These are phyloP conservation scores for Verticillium albo-atrum DNA, from an alignment of 2,329 filamentous ascomycete species.

Conservation along the genomic window DNA sequence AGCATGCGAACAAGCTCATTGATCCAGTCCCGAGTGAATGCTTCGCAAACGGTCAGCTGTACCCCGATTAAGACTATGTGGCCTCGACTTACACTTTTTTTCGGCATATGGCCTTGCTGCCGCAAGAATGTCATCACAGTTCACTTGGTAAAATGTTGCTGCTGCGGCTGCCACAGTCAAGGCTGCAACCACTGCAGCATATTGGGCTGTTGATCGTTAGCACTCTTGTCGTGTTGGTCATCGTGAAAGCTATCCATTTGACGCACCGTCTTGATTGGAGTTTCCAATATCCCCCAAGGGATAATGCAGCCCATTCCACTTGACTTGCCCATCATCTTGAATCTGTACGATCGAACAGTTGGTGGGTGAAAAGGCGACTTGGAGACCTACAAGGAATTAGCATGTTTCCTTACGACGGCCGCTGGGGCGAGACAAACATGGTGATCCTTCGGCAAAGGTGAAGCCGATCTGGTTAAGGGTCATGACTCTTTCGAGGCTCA, in stretches of 20 bases:
- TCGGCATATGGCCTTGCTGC: slow-evolving; percentile 51
- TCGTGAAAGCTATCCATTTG: background rate
- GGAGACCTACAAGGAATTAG: slow-evolving; percentile 37
- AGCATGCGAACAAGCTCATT: slow-evolving; percentile 65
- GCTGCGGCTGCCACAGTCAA: slow-evolving; percentile 50
- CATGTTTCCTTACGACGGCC: background rate
- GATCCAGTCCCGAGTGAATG: slow-evolving; percentile 59
- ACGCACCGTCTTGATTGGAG: slow-evolving; percentile 42
- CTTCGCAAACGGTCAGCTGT: slow-evolving; percentile 24
- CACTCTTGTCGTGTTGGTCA: background rate
- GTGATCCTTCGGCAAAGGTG: slow-evolving; percentile 59
- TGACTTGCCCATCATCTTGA: slow-evolving; percentile 52
- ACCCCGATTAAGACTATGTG: background rate
- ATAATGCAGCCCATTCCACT: slow-evolving; percentile 54
- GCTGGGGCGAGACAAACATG: slow-evolving; percentile 48
- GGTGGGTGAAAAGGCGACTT: slow-evolving; percentile 58
- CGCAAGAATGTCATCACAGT: slow-evolving; percentile 69
- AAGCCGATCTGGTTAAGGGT: slow-evolving; percentile 77
- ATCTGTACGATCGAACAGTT: slow-evolving; percentile 55
- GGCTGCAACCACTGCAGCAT: slow-evolving; percentile 56
- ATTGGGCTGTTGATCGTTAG: slow-evolving; percentile 36
- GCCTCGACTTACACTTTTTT: slow-evolving; percentile 25
- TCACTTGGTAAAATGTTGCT: slow-evolving; percentile 38
- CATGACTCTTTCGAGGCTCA: slow-evolving; percentile 60
- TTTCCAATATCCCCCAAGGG: slow-evolving; percentile 42